Evolutionary conservation across 2,329 filamentous ascomycete species (phyloP), one percentile per base, ranked within the genome.

Genomic region (Epichloe uncinata): DNA sequence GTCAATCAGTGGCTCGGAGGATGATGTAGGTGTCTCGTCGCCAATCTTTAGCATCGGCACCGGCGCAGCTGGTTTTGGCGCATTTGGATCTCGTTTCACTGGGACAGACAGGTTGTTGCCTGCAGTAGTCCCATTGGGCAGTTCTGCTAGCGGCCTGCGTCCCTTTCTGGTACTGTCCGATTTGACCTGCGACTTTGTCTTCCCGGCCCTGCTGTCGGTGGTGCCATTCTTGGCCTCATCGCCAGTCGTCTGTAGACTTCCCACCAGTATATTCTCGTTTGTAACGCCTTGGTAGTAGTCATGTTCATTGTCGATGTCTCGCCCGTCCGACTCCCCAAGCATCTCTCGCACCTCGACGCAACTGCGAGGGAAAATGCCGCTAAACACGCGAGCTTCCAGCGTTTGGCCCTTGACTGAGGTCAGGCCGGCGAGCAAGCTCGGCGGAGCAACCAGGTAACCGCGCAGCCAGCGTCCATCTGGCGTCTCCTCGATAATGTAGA

Each of bases 401-500:
- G 90, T 94, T 66, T 96, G 88, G 45, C 93, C 91, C 65, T 89
- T 91, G 60, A 85, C 82, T 54, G 85, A 91, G 11, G 89, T 97
- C 64, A 98, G 72, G 45, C 91, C 93, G 16, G 93, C 87, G 52
- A 98, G 79, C 63, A 98, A 73, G 58, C 89, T 95, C 18, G 93
- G 93, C 48, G 93, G 91, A 55, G 93, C 89, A 57, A 98, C 85
- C 53, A 98, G 77, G 68, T 98, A 98, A 52, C 93, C 93, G 49
- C 93, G 84, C 68, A 91, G 85, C 94, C 93, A 98, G 65, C 87
- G 80, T 60, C 85, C 87, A 69, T 95, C 81, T 20, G 88, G 85
- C 38, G 91, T 94, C 69, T 97, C 88, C 69, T 97, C 91, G 63
- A 98, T 96, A 57, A 98, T 94, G 71, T 98, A 98, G 56, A 98